Evolutionary conservation across 23 red algal genomes (phyloP), one percentile per base, ranked within the genome.

Genomic region (Chondrus crispus): DNA sequence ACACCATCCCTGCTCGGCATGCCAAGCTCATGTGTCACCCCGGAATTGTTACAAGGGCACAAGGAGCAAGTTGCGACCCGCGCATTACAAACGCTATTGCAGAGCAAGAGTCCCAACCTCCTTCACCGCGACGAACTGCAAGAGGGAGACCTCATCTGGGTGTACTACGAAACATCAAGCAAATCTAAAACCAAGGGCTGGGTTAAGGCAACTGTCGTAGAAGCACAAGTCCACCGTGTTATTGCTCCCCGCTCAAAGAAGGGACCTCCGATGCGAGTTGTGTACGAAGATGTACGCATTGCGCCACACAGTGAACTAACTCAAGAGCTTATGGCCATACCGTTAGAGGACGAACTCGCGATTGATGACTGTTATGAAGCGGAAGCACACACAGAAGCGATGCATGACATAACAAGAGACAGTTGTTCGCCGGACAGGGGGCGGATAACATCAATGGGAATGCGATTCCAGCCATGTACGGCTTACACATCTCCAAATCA

Each of bases 231-330:
- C 28, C 41, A 4, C 77, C 55, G 55, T 46, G 77, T 82, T 20
- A 57, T 35, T 54, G 50, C 44, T 33, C 71, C 44, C 26, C 50
- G 77, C 24, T 82, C 77, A 28, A 82, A 51, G 30, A 53, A 46
- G 55, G 77, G 77, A 20, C 77, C 77, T 35, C 24, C 46, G 41
- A 60, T 54, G 42, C 46, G 32, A 14, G 77, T 82, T 35, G 77
- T 47, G 32, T 82, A 82, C 47, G 77, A 82, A 60, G 44, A 82
- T 38, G 35, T 82, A 9, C 77, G 77, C 40, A 35, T 82, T 30
- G 77, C 77, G 32, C 42, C 77, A 6, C 5, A 82, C 40, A 46
- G 44, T n/a, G 40, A 46, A 28, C 77, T 82, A 28, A 57, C 48
- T 4, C 50, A 52, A 29, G 77, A 82, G 29, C 44, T 82, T 35